Evolutionary conservation across 139 green algal species (phyloP).

Genomic region (Tetradesmus obliquus): DNA sequence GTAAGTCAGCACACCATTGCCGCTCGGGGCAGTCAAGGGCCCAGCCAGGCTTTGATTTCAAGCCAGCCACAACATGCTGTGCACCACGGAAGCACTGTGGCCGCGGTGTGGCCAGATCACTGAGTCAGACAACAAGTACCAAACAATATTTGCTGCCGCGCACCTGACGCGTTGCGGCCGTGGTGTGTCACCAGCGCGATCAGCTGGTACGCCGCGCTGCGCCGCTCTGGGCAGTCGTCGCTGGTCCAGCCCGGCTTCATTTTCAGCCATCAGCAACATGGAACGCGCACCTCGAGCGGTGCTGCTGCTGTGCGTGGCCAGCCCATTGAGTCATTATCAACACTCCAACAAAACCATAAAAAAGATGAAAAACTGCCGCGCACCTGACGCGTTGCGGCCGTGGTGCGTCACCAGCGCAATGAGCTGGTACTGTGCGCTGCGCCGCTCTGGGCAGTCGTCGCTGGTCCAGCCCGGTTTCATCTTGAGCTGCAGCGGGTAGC

Average conservation of each 20-base stretch:
- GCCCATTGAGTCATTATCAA: too few relatives aligned
- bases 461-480: conserved; percentile 58
- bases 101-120: not conserved
- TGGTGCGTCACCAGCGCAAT: conserved; percentile 81
- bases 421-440: conserved; percentile 68
- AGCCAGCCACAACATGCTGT: too few relatives aligned
- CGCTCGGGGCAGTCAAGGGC: not conserved
- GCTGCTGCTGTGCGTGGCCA: too few relatives aligned
- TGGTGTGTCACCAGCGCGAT: not conserved
- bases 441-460: conserved; percentile 65
- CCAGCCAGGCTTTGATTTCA: too few relatives aligned
- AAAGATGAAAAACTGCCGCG: not conserved
- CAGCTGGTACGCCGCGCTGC: not conserved
- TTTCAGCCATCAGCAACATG: too few relatives aligned
- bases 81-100: not conserved
- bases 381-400: conserved; percentile 57
- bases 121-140: too few relatives aligned
- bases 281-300: too few relatives aligned
- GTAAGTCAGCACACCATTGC: not conserved
- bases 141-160: too few relatives aligned
- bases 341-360: too few relatives aligned
- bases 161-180: not conserved
- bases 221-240: too few relatives aligned
- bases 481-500: conserved; percentile 64
- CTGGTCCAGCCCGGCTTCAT: too few relatives aligned